These are phyloP conservation scores for Globisporangium ultimum DNA, from an alignment of 352 stramenopile species.

Conservation along the genomic window DNA sequence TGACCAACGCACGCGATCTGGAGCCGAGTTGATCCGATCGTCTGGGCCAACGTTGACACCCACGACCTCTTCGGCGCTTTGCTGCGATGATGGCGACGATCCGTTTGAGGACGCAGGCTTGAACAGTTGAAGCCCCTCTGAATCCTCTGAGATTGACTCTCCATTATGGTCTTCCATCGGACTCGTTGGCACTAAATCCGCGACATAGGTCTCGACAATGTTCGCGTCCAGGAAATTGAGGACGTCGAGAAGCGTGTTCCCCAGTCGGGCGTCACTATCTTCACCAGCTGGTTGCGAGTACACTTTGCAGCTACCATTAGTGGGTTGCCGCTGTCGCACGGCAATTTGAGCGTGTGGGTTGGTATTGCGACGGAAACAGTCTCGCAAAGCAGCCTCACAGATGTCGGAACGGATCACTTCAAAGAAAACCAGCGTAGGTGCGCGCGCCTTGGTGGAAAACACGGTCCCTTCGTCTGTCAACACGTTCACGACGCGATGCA, in stretches of 20 bases:
- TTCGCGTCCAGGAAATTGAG: slow-evolving; percentile 54
- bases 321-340: neutral
- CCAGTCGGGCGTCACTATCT: neutral
- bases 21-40: neutral
- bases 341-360: slow-evolving; percentile 11
- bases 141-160: slow-evolving; percentile 30
- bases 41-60: slow-evolving; percentile 1
- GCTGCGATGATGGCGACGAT: slow-evolving; percentile 17
- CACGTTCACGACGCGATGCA: slow-evolving; percentile 50
- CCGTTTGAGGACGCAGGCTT: slow-evolving; percentile 1
- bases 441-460: slow-evolving; percentile 67
- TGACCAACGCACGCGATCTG: slow-evolving; percentile 12
- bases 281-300: slow-evolving; percentile 1
- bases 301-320: neutral
- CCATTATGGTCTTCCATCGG: slow-evolving; percentile 15
- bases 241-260: slow-evolving; percentile 33
- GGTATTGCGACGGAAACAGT: slow-evolving; percentile 16
- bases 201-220: slow-evolving; percentile 42
- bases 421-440: slow-evolving; percentile 65
- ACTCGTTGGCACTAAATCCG: slow-evolving; percentile 20
- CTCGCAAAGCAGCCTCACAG: slow-evolving; percentile 17
- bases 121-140: slow-evolving; percentile 25
- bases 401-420: slow-evolving; percentile 41
- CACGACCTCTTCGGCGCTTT: slow-evolving; percentile 25
- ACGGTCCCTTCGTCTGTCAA: slow-evolving; percentile 59